These are phyloP conservation scores for Aspergillus campestris DNA, from an alignment of 495 filamentous ascomycete genomes.

Conservation along the genomic window DNA sequence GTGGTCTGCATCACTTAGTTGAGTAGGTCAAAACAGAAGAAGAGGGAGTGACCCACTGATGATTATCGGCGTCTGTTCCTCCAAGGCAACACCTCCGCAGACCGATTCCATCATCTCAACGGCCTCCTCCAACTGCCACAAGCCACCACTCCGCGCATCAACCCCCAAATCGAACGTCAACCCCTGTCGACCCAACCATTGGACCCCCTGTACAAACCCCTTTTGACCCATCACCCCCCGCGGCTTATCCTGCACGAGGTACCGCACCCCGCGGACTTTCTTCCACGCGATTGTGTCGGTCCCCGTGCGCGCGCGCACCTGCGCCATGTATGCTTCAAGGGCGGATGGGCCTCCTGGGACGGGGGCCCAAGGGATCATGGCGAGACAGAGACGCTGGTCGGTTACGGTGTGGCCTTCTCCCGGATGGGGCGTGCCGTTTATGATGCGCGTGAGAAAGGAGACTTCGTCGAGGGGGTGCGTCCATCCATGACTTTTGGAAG, in stretches of 20 bases:
- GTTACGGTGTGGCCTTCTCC: slow-evolving; percentile 51
- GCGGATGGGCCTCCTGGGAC: slow-evolving; percentile 48
- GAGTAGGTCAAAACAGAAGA: not conserved
- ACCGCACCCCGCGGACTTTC: slow-evolving; percentile 66
- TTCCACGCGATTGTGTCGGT: slow-evolving; percentile 27
- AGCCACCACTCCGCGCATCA: slow-evolving; percentile 59
- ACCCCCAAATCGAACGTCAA: slow-evolving; percentile 75
- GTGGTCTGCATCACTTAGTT: slow-evolving; percentile 50
- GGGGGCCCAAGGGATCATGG: slow-evolving; percentile 76
- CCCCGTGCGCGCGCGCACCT: slow-evolving; percentile 26
- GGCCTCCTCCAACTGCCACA: slow-evolving; percentile 62
- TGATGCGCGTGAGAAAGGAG: slow-evolving; percentile 54
- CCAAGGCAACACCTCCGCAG: slow-evolving; percentile 47
- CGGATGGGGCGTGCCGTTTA: slow-evolving; percentile 42
- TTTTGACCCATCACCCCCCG: slow-evolving; percentile 50
- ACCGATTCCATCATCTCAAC: slow-evolving; percentile 62
- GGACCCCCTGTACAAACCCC: slow-evolving; percentile 60
- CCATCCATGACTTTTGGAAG: slow-evolving; percentile 37
- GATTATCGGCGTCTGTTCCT: slow-evolving; percentile 49
- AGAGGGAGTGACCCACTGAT: slow-evolving; percentile 46
- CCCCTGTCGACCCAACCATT: slow-evolving; percentile 52
- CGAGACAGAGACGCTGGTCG: slow-evolving; percentile 50
- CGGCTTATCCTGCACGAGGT: slow-evolving; percentile 70
- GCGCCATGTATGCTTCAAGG: slow-evolving; percentile 41
- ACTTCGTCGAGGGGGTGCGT: slow-evolving; percentile 62